Percentiles rank a stretch among this genome's conserved stretches.
Evolutionary conservation across 345 rosid genomes (phyloP).

Genomic region (Odontarrhena argentea): DNA sequence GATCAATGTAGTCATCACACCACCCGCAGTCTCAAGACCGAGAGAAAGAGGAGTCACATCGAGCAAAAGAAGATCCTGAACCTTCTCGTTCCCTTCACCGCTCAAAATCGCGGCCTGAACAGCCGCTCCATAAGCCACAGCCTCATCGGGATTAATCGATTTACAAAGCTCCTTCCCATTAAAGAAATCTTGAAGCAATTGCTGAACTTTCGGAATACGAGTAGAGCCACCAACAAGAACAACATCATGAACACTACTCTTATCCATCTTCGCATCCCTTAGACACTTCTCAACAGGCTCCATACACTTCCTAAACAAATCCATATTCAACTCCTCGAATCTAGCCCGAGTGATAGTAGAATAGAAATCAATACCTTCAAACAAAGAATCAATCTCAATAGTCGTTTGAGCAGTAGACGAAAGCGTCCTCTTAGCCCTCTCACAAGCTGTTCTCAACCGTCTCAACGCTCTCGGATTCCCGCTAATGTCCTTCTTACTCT

Average conservation of each 20-base stretch:
- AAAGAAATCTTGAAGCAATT: constrained; percentile 43
- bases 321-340: constrained; percentile 49
- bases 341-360: constrained; percentile 44
- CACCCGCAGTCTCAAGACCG: constrained; percentile 45
- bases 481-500: constrained; percentile 60
- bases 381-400: constrained; percentile 46
- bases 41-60: constrained; percentile 46
- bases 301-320: constrained; percentile 45
- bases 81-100: constrained; percentile 46
- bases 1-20: constrained; percentile 44
- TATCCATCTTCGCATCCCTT: constrained; percentile 44
- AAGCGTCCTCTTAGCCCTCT: constrained; percentile 59
- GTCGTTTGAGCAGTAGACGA: constrained; percentile 51
- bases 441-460: constrained; percentile 51
- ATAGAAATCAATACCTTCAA: constrained; percentile 45
- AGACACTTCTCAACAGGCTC: constrained; percentile 47
- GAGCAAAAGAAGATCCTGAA: constrained; percentile 43
- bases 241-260: constrained; percentile 40
- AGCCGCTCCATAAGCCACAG: constrained; percentile 49
- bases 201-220: constrained; percentile 47
- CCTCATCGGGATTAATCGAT: constrained; percentile 48
- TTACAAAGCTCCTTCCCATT: constrained; percentile 49
- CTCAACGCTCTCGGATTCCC: constrained; percentile 63
- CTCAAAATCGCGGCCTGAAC: constrained; percentile 46
- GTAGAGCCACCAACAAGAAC: constrained; percentile 51